Conservation (phyloP, 192 early-diverging fungal species). For the Backusella westeae region DNA sequence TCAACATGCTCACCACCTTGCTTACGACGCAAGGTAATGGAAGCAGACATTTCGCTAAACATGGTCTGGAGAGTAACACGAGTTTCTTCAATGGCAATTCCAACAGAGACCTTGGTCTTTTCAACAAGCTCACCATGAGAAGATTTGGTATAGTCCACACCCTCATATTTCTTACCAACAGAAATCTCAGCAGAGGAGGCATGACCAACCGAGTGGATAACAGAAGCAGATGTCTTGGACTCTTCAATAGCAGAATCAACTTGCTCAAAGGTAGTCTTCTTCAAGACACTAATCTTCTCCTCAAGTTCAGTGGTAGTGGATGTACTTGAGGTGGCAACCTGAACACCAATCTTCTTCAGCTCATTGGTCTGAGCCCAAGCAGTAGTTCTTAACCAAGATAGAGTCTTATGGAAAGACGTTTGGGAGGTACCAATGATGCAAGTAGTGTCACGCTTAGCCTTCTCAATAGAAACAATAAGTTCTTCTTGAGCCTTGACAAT, state of each 20-base stretch:
- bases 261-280: neutral
- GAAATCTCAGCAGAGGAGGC: neutral
- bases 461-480: neutral
- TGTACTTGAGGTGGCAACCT: neutral
- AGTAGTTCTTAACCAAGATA: conserved; percentile 13
- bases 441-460: neutral
- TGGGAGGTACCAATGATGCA: neutral
- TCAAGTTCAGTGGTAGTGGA: neutral
- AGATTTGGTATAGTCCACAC: conserved; percentile 7
- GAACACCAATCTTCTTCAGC: conserved; percentile 6
- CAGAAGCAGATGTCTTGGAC: neutral
- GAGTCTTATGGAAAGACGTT: conserved; percentile 5
- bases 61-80: neutral
- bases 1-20: conserved; percentile 15
- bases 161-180: conserved; percentile 7
- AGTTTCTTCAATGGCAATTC: conserved; percentile 7
- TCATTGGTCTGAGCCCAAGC: conserved; percentile 3
- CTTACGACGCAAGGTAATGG: conserved; percentile 1
- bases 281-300: neutral
- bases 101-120: conserved; percentile 8
- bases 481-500: conserved; percentile 3
- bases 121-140: neutral
- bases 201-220: neutral
- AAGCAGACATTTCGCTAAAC: neutral
- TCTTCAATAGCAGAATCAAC: conserved; percentile 9